Evolutionary conservation across 2,329 filamentous ascomycete genomes (phyloP).

Genomic region (Ascochyta koolunga): DNA sequence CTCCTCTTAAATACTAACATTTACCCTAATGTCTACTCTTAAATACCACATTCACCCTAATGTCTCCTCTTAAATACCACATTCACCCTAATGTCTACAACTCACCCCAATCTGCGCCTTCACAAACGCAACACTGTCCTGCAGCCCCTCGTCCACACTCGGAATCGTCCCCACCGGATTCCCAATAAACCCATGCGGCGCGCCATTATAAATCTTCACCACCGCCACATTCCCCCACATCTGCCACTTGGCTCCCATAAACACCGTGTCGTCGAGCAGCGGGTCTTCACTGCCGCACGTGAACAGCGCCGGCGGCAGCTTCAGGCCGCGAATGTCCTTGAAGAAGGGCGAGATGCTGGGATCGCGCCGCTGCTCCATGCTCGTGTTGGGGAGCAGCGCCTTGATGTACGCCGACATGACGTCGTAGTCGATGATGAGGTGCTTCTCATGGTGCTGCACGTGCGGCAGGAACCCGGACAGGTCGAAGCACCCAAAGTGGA

Average conservation of each 20-base stretch:
- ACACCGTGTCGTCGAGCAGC: constrained; percentile 58
- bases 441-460: constrained; percentile 45
- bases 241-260: constrained; percentile 62
- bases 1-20: no score
- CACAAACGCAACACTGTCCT: constrained; percentile 51
- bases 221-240: constrained; percentile 58
- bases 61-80: no score
- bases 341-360: constrained; percentile 59
- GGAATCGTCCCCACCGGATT: constrained; percentile 47
- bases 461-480: constrained; percentile 53
- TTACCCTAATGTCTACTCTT: no score
- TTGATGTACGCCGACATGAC: constrained; percentile 56
- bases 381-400: constrained; percentile 54
- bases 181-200: constrained; percentile 59
- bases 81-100: no score
- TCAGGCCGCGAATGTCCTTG: constrained; percentile 48
- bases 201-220: constrained; percentile 61
- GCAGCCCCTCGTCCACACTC: constrained; percentile 47
- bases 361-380: constrained; percentile 50
- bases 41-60: no score
- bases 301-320: constrained; percentile 61
- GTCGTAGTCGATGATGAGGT: constrained; percentile 54
- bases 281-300: constrained; percentile 61
- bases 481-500: constrained; percentile 62
- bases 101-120: constrained; percentile 34